Evolutionary conservation across 2,329 filamentous ascomycete species (phyloP), one percentile per base, ranked within the genome.

Genomic region (Hypocreales sp.): DNA sequence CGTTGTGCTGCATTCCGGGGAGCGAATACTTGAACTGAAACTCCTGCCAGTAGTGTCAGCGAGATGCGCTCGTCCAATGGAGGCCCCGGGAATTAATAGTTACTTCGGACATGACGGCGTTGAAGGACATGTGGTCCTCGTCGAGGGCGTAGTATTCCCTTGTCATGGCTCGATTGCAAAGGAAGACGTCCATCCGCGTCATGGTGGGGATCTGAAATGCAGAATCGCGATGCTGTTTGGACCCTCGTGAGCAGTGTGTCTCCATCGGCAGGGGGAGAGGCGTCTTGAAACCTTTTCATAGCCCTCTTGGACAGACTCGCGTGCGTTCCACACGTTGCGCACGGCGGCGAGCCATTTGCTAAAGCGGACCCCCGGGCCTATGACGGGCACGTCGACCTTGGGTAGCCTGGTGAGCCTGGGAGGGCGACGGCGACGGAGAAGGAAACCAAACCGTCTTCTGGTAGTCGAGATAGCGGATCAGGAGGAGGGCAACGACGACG

Each of bases 181-280:
- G 31, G 12, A 36, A 36, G 12, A 34, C 25, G 19, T 36, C 34
- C 34, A 36, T 36, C 4, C 31, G 26, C 16, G 27, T 36, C 34
- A 36, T 30, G 18, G 34, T 36, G 2, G 34, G 34, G 20, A 36
- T 34, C 20, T 36, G 34, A 25, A 36, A 34, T 2, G 25, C 31
- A 15, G 13, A 22, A 14, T 32, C 19, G 8, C 31, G 24, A 20
- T 36, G 20, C 34, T 36, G 12, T 16, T 3, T 13, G 7, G 5
- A 12, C 7, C 3, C 3, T 10, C 6, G 14, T 19, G 15, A 24
- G 20, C 8, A n/a, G n/a, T 12, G 9, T 3, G 2, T 8, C 7
- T 14, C 18, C 2, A 3, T 8, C 5, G 13, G 22, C n/a, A 15
- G 8, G 15, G 7, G 11, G 3, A 15, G 14, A 15, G 17, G 20